Evolutionary conservation across 768 basidiomycete species (phyloP).

Genomic region (Macrolepiota albuminosa): DNA sequence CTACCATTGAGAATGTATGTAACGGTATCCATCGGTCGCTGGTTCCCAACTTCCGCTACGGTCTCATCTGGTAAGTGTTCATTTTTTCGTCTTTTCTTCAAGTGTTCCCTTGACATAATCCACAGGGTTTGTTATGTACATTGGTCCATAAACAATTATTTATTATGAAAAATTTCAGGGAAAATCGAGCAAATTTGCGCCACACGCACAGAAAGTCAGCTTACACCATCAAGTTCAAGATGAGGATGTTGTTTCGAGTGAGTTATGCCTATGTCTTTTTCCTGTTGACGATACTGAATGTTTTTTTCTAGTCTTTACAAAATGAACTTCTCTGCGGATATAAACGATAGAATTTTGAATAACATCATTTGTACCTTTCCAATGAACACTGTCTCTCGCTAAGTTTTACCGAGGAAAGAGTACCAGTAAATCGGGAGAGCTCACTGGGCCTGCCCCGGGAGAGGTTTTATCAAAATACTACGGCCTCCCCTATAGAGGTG

Average conservation of each 20-base stretch:
- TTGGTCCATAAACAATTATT: background rate
- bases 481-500: too few species aligned
- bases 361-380: background rate
- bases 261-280: conserved; percentile 24
- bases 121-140: conserved; percentile 7
- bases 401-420: too few species aligned
- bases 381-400: background rate
- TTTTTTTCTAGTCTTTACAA: conserved; percentile 24
- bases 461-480: too few species aligned
- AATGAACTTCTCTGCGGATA: conserved; percentile 12
- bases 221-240: conserved; percentile 79
- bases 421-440: too few species aligned
- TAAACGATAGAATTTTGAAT: background rate
- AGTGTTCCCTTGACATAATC: background rate
- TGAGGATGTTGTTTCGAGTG: conserved; percentile 87
- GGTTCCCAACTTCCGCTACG: conserved; percentile 89
- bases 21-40: conserved; percentile 90
- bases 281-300: background rate
- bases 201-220: conserved; percentile 93
- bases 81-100: background rate
- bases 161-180: conserved; percentile 44
- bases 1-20: conserved; percentile 93
- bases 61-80: conserved; percentile 76
- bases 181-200: conserved; percentile 89
- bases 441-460: too few species aligned